phyloP scores from a whole-genome alignment of 805 yeast species.

The Monosporozyma yasuniensis region DNA sequence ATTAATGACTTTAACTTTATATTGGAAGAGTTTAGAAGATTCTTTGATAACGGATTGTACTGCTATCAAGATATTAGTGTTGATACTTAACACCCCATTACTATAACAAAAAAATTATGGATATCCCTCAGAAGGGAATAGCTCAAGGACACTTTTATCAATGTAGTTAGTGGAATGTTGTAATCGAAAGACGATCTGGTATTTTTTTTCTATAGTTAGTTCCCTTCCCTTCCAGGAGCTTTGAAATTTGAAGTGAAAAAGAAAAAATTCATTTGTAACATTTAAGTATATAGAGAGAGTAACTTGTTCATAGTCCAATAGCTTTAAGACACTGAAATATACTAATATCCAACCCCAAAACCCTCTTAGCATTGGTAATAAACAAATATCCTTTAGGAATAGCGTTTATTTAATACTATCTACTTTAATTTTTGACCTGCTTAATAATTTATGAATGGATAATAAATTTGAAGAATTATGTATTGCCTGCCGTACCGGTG shows the following conservation, averaged over 20 bases:
- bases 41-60: too few species aligned
- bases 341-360: neutral
- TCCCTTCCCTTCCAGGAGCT: neutral
- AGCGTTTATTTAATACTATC: neutral
- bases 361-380: neutral
- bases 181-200: too few species aligned
- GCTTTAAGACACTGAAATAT: neutral
- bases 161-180: too few species aligned
- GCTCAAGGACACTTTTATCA: too few species aligned
- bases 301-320: neutral
- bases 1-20: neutral
- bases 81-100: too few species aligned
- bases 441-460: conserved; percentile 6
- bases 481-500: conserved; percentile 62
- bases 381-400: neutral
- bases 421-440: neutral
- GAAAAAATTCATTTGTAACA: neutral
- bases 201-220: neutral
- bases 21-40: neutral
- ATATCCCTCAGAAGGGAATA: too few species aligned
- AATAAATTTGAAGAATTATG: conserved; percentile 42
- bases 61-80: too few species aligned
- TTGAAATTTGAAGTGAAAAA: neutral
- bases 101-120: too few species aligned
- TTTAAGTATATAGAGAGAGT: neutral